Evolutionary conservation across 495 filamentous ascomycete genomes (phyloP).

Genomic region (Penicillium odoratum): DNA sequence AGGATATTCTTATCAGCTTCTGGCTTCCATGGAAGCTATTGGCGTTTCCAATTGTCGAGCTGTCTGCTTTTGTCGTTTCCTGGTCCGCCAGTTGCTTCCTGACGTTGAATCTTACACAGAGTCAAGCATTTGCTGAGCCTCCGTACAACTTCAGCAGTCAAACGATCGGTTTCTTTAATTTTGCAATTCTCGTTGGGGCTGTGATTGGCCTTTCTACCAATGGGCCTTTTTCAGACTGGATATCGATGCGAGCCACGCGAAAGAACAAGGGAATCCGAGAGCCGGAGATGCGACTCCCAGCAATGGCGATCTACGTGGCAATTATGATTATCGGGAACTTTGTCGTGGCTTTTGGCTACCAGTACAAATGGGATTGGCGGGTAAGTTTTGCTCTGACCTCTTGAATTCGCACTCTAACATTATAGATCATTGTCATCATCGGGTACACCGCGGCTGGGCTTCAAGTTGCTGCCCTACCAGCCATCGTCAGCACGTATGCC

Average conservation of each 20-base stretch:
- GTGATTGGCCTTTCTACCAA: constrained; percentile 58
- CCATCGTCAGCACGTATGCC: constrained; percentile 48
- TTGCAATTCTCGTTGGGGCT: constrained; percentile 47
- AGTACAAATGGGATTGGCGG: constrained; percentile 57
- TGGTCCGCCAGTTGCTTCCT: constrained; percentile 61
- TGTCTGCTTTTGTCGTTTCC: constrained; percentile 57
- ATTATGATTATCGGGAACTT: constrained; percentile 61
- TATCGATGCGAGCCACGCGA: constrained; percentile 56
- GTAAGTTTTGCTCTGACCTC: constrained; percentile 15
- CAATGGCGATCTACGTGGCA: constrained; percentile 60
- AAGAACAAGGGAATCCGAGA: constrained; percentile 65
- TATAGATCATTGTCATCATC: constrained; percentile 45
- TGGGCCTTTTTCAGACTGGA: constrained; percentile 59
- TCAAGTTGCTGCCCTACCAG: constrained; percentile 58
- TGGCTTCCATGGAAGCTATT: constrained; percentile 58
- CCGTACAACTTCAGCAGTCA: constrained; percentile 57
- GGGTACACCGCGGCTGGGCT: constrained; percentile 57
- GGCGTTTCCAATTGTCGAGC: constrained; percentile 64
- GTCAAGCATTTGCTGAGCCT: constrained; percentile 58
- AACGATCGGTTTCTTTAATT: constrained; percentile 52
- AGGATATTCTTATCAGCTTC: constrained; percentile 39
- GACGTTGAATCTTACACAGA: constrained; percentile 64
- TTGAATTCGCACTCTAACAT: neutral
- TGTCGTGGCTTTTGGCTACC: constrained; percentile 60
- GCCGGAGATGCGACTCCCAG: constrained; percentile 67